Percentiles rank a stretch among this genome's conserved stretches.
phyloP scores from a whole-genome alignment of 2,329 filamentous ascomycete species.

The Mycosphaerella arachidis region DNA sequence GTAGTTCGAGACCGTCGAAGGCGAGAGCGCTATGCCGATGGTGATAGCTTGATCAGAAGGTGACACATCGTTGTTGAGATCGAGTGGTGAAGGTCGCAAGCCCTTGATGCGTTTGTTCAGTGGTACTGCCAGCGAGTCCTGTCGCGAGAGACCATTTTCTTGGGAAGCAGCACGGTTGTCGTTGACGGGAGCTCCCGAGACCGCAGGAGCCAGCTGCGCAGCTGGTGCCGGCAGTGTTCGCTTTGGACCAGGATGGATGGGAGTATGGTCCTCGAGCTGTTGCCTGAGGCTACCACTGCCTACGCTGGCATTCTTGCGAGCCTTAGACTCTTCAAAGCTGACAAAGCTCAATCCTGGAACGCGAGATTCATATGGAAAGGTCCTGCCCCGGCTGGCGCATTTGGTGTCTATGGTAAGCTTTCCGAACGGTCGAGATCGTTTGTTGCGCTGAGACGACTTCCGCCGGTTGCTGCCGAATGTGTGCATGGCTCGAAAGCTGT shows the following conservation, averaged over 20 bases:
- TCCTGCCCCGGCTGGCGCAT: constrained; percentile 50
- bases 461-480: constrained; percentile 1
- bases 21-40: constrained; percentile 65
- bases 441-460: constrained; percentile 4
- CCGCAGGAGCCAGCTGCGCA: neutral
- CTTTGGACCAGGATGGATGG: constrained; percentile 9
- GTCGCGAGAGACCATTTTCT: neutral
- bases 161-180: no score
- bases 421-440: constrained; percentile 9
- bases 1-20: constrained; percentile 47
- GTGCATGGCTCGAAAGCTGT: constrained; percentile 1
- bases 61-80: constrained; percentile 51
- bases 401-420: constrained; percentile 58
- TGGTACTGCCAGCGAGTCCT: constrained; percentile 10
- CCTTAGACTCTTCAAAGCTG: constrained; percentile 22
- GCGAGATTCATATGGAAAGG: constrained; percentile 36
- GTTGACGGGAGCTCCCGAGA: neutral
- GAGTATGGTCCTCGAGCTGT: constrained; percentile 24
- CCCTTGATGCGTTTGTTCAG: constrained; percentile 24
- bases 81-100: constrained; percentile 26
- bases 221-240: constrained; percentile 5
- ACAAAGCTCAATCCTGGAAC: constrained; percentile 25
- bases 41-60: constrained; percentile 67
- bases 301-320: constrained; percentile 11
- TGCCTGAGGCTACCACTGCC: constrained; percentile 17